phyloP scores from a whole-genome alignment of 2,329 filamentous ascomycete genomes.

The Aspergillus transmontanensis region DNA sequence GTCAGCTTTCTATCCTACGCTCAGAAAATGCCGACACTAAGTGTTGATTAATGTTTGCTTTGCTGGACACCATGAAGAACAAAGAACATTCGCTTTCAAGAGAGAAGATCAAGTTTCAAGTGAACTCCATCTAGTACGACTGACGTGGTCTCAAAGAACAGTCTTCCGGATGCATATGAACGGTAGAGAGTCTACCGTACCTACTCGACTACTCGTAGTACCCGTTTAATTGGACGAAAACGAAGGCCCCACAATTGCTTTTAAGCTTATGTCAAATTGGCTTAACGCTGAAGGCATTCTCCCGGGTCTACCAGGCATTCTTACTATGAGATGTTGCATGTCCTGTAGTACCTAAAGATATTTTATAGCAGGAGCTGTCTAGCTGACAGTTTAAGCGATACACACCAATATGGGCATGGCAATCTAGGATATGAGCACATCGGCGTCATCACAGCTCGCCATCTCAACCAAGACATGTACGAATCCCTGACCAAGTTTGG shows the following conservation, averaged over 20 bases:
- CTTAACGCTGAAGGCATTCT: not conserved
- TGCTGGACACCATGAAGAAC: not conserved
- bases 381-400: not conserved
- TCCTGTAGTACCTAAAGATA: not conserved
- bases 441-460: not conserved
- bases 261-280: constrained; percentile 14
- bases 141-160: not conserved
- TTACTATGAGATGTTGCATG: not conserved
- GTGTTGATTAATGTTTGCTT: not conserved
- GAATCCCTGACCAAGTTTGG: not conserved
- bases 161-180: not conserved
- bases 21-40: too few relatives aligned
- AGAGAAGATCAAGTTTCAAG: too few relatives aligned
- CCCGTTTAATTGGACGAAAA: not conserved
- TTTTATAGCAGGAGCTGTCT: not conserved
- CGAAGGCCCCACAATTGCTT: constrained; percentile 4
- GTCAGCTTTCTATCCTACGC: not conserved
- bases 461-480: not conserved
- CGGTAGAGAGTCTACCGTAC: not conserved
- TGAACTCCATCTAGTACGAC: not conserved
- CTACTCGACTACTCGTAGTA: not conserved
- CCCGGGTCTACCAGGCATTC: not conserved
- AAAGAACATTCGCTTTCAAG: not conserved
- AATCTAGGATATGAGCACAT: not conserved
- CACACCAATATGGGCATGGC: not conserved